Evolutionary conservation across 2,329 filamentous ascomycete species (phyloP).

Genomic region (Echinosphaeria canescens): DNA sequence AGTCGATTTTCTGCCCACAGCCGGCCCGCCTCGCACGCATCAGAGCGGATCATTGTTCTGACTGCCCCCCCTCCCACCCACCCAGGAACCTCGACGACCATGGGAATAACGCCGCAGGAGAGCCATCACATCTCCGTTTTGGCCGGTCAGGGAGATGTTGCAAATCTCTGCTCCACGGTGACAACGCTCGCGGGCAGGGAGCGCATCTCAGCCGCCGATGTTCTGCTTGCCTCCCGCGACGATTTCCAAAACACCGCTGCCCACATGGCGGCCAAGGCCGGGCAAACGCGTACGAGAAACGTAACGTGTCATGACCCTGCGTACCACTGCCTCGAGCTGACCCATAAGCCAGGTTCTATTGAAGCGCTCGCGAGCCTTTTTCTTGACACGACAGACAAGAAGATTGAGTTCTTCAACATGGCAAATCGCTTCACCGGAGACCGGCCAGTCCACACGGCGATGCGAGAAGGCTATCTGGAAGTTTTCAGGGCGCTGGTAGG

Average conservation of each 20-base stretch:
- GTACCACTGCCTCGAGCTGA: too few species aligned
- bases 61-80: neutral
- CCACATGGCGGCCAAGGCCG: constrained; percentile 6
- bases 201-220: constrained; percentile 2
- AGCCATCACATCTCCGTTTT: constrained; percentile 5
- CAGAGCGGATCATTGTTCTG: too few species aligned
- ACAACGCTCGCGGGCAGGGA: constrained; percentile 4
- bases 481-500: constrained; percentile 5
- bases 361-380: constrained; percentile 4
- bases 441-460: constrained; percentile 6
- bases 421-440: constrained; percentile 6
- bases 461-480: constrained; percentile 6
- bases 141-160: constrained; percentile 5
- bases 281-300: constrained; percentile 3
- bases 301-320: too few species aligned
- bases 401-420: constrained; percentile 5
- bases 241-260: constrained; percentile 7
- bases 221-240: constrained; percentile 5
- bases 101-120: constrained; percentile 2
- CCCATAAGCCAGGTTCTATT: constrained; percentile 5
- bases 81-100: neutral
- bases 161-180: constrained; percentile 2
- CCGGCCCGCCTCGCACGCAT: too few species aligned
- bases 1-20: too few species aligned
- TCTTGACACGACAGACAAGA: constrained; percentile 1